A percentile compares a stretch with the other conserved stretches of the same genome.
phyloP scores from a whole-genome alignment of 2,329 filamentous ascomycete genomes.

The Aspergillus felis region DNA sequence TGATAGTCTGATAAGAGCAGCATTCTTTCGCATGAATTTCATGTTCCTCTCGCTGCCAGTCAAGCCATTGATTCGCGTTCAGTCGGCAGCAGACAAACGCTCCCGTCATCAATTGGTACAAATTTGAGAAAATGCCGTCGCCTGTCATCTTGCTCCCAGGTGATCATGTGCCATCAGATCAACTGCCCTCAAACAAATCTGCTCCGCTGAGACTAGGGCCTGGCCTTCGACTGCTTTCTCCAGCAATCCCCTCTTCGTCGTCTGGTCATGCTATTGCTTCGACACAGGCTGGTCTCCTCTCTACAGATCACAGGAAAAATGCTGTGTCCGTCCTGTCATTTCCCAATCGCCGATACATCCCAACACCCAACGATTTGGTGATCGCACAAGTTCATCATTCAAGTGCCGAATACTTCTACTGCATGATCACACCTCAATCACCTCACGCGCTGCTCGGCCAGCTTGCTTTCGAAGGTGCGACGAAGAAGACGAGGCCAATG shows the following conservation, averaged over 20 bases:
- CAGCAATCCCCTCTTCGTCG: conserved; percentile 59
- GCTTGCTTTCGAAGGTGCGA: conserved; percentile 87
- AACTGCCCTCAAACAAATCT: conserved; percentile 64
- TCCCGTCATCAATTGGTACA: neutral
- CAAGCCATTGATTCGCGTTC: neutral
- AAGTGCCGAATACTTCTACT: conserved; percentile 73
- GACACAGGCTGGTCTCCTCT: conserved; percentile 33
- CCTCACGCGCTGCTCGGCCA: conserved; percentile 70
- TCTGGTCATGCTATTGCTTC: conserved; percentile 38
- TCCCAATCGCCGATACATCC: conserved; percentile 62
- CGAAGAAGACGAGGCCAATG: conserved; percentile 84
- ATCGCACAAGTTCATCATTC: conserved; percentile 80
- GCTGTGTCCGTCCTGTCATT: conserved; percentile 33
- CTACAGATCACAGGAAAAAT: conserved; percentile 40
- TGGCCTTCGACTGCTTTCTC: conserved; percentile 76
- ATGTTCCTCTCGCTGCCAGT: neutral
- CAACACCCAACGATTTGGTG: conserved; percentile 76
- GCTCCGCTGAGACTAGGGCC: conserved; percentile 75
- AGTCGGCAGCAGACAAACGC: neutral
- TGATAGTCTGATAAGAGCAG: conserved; percentile 21
- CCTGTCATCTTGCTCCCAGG: conserved; percentile 75
- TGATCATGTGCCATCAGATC: conserved; percentile 63
- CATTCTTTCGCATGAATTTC: conserved; percentile 8
- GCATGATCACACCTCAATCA: conserved; percentile 64
- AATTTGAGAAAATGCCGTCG: conserved; percentile 47